Percentiles rank a stretch among this genome's conserved stretches.
These are phyloP conservation scores for Zasmidium citrigriseum DNA, from an alignment of 2,329 filamentous ascomycete genomes.

Conservation along the genomic window DNA sequence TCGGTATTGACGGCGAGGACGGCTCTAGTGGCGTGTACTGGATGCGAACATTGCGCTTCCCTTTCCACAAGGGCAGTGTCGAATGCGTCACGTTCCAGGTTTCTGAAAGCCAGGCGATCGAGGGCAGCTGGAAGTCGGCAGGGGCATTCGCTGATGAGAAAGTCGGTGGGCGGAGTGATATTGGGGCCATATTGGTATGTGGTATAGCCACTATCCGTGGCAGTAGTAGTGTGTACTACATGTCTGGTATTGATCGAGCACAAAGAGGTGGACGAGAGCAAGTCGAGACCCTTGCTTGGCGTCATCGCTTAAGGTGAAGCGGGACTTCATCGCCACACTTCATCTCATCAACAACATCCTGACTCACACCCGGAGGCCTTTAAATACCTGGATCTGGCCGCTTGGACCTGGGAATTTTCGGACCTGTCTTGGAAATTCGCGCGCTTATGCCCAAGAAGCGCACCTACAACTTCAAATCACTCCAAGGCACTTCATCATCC, in stretches of 20 bases:
- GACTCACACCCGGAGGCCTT: conserved; percentile 14
- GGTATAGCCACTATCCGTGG: background rate
- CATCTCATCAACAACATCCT: background rate
- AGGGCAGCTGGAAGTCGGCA: conserved; percentile 46
- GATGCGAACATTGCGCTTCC: conserved; percentile 77
- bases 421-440: conserved; percentile 3
- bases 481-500: conserved; percentile 36
- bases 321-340: background rate
- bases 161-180: conserved; percentile 33
- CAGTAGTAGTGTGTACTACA: conserved; percentile 2
- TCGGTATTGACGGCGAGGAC: conserved; percentile 33
- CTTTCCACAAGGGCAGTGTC: conserved; percentile 77
- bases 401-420: background rate
- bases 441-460: conserved; percentile 52
- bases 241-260: background rate
- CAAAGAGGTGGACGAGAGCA: background rate
- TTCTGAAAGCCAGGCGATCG: conserved; percentile 61
- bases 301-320: background rate
- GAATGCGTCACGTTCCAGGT: conserved; percentile 77
- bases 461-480: conserved; percentile 42
- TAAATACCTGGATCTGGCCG: conserved; percentile 3
- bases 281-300: background rate
- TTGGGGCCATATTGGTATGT: conserved; percentile 18
- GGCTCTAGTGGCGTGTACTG: conserved; percentile 63
- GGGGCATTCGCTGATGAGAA: conserved; percentile 29